Percentiles rank a stretch among this genome's conserved stretches.
Conservation (phyloP, 2,329 filamentous ascomycete species). For the Colletotrichum sidae region DNA sequence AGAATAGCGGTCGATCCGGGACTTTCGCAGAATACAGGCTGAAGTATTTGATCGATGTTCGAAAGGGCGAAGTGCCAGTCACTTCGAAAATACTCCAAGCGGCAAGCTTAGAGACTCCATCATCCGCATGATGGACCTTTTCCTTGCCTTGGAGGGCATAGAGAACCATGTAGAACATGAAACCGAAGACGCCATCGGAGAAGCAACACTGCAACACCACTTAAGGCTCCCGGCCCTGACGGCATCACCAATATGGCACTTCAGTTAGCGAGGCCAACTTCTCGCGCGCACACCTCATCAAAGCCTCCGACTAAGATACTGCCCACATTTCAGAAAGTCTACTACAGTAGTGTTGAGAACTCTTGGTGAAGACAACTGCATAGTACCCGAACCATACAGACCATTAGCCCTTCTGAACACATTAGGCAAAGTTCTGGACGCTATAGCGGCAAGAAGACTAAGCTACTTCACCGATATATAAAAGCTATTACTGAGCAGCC, state of each 20-base stretch:
- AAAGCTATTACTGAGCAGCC: neutral
- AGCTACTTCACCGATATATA: constrained; percentile 3
- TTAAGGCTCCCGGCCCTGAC: constrained; percentile 38
- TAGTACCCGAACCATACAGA: constrained; percentile 37
- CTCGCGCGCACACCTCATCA: constrained; percentile 36
- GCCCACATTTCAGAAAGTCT: constrained; percentile 37
- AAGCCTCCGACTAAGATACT: constrained; percentile 37
- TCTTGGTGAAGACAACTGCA: constrained; percentile 39
- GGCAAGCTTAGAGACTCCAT: too few species aligned
- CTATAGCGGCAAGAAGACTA: constrained; percentile 35
- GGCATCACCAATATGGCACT: constrained; percentile 40
- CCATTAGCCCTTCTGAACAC: constrained; percentile 38
- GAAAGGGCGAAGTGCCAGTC: too few species aligned
- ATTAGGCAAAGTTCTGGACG: constrained; percentile 28
- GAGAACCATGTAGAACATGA: neutral
- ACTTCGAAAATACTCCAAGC: too few species aligned
- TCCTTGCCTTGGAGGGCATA: too few species aligned
- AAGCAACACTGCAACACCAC: constrained; percentile 39
- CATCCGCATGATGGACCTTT: too few species aligned
- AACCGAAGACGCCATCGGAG: constrained; percentile 15
- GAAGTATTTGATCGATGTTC: too few species aligned
- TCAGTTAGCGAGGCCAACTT: constrained; percentile 28
- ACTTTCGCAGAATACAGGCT: too few species aligned
- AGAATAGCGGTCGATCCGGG: too few species aligned
- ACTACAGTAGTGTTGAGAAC: constrained; percentile 37